Conservation (phyloP, 768 basidiomycete genomes). For the Daedaleopsis sinensis region DNA sequence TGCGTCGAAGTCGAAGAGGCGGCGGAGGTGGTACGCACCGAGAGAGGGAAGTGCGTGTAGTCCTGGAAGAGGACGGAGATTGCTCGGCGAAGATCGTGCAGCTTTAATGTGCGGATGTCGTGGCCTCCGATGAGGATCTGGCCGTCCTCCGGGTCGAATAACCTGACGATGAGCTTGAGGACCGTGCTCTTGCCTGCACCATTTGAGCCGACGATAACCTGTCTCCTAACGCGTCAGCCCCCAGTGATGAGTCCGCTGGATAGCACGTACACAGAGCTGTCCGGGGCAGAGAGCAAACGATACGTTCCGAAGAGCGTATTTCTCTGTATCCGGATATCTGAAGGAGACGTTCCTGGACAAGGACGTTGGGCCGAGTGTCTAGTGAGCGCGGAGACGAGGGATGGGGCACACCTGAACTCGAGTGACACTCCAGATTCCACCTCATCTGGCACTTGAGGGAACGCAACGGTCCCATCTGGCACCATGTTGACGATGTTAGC, state of each 20-base stretch:
- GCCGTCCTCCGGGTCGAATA: conserved; percentile 72
- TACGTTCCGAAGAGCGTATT: conserved; percentile 56
- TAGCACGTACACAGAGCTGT: conserved; percentile 43
- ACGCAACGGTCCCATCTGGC: not conserved
- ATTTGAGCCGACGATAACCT: conserved; percentile 78
- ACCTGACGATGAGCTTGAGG: conserved; percentile 66
- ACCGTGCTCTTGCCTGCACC: conserved; percentile 80
- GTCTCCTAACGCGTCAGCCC: not conserved
- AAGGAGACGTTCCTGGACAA: conserved; percentile 66
- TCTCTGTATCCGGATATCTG: conserved; percentile 55
- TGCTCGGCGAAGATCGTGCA: conserved; percentile 63
- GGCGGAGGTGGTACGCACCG: conserved; percentile 77
- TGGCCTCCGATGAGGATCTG: conserved; percentile 63
- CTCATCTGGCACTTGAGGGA: not conserved
- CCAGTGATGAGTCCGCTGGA: conserved; percentile 44
- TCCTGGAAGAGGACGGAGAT: conserved; percentile 81
- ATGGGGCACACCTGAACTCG: conserved; percentile 50
- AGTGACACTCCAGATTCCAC: conserved; percentile 23
- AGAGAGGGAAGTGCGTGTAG: conserved; percentile 75
- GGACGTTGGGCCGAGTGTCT: conserved; percentile 5
- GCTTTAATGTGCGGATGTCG: conserved; percentile 59
- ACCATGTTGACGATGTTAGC: conserved; percentile 1
- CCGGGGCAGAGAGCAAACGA: conserved; percentile 71
- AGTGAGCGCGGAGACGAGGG: not conserved
- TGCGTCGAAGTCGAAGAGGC: too few species aligned